Evolutionary conservation across 2,329 filamentous ascomycete genomes (phyloP).

Genomic region (Akanthomyces dipterigenus): DNA sequence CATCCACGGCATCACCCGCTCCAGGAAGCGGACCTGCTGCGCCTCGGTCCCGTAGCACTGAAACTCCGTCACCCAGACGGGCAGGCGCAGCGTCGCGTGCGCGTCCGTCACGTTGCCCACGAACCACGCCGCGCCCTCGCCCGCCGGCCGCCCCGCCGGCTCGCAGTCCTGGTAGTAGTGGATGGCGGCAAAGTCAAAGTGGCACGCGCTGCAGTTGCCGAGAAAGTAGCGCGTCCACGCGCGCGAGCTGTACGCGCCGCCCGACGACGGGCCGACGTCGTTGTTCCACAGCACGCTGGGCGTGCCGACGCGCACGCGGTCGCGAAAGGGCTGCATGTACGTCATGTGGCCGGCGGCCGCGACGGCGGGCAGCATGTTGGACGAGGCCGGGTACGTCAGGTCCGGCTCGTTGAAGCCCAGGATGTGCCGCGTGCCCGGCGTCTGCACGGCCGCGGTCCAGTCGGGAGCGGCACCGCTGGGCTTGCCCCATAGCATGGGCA

Average conservation of each 20-base stretch:
- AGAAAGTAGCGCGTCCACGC: neutral
- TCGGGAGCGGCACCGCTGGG: neutral
- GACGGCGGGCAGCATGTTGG: neutral
- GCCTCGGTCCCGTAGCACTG: neutral
- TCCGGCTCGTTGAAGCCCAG: constrained; percentile 4
- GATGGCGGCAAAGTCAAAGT: neutral
- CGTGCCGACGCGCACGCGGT: neutral
- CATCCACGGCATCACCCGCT: neutral
- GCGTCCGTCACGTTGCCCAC: constrained; percentile 1
- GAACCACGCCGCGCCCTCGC: neutral
- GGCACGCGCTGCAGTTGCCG: neutral
- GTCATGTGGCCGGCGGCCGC: neutral
- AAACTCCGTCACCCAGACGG: neutral
- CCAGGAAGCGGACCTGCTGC: neutral
- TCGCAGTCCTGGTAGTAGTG: constrained; percentile 4
- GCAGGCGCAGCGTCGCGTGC: neutral
- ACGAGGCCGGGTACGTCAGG: neutral
- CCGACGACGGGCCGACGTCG: neutral
- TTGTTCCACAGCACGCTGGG: neutral
- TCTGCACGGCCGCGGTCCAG: neutral
- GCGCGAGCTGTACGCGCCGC: neutral
- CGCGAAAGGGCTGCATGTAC: neutral
- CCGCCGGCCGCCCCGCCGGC: neutral
- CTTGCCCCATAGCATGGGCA: neutral
- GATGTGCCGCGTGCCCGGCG: neutral